These are phyloP conservation scores for Boechera stricta DNA, from an alignment of 345 rosid genomes.

Conservation along the genomic window DNA sequence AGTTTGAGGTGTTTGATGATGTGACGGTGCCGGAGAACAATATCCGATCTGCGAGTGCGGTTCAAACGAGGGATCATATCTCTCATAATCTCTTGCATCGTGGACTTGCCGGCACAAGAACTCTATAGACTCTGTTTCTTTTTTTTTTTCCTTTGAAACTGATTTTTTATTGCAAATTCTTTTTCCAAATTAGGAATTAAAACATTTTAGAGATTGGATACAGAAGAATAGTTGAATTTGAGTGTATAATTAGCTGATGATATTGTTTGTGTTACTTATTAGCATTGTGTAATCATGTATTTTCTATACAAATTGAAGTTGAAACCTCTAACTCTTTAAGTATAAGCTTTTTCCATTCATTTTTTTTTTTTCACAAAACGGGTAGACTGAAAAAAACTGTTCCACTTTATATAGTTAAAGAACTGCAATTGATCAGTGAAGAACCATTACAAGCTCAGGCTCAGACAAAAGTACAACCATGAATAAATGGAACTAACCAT, in stretches of 20 bases:
- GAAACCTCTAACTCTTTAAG: not conserved
- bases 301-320: constrained; percentile 28
- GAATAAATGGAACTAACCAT: not conserved
- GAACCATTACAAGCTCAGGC: not conserved
- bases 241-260: constrained; percentile 26
- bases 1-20: constrained; percentile 66
- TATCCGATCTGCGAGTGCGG: constrained; percentile 54
- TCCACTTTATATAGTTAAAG: not conserved
- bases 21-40: constrained; percentile 64
- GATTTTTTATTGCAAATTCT: constrained; percentile 40
- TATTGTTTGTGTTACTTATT: constrained; percentile 15
- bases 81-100: constrained; percentile 82
- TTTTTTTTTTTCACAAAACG: not conserved
- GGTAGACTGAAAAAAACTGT: not conserved
- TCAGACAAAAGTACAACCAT: not conserved
- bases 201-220: constrained; percentile 25
- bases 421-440: not conserved
- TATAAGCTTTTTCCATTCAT: not conserved
- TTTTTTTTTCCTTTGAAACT: not conserved
- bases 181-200: constrained; percentile 40
- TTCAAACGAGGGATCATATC: constrained; percentile 67
- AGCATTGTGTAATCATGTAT: constrained; percentile 36
- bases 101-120: constrained; percentile 59
- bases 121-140: constrained; percentile 25
- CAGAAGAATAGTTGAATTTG: constrained; percentile 17